Conservation (phyloP, 768 basidiomycete genomes). For the Rhodosporidiobolus sp. region DNA sequence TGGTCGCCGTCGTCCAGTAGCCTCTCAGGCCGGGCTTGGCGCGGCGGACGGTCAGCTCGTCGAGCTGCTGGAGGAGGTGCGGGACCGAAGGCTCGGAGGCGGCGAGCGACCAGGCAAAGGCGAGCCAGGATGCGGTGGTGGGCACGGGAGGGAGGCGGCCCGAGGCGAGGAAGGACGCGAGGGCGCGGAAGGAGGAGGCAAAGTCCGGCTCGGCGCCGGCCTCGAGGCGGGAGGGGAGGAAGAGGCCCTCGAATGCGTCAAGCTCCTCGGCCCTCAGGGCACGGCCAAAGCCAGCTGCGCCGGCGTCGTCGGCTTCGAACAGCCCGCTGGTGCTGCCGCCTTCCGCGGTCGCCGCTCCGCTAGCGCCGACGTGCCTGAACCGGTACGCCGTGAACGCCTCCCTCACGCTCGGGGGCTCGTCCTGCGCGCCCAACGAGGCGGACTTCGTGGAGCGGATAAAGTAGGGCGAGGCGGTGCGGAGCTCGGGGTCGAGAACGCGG, state of each 20-base stretch:
- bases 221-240: not conserved
- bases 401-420: not conserved
- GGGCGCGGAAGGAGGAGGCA: not conserved
- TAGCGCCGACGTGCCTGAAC: too few species aligned
- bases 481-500: too few species aligned
- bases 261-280: too few species aligned
- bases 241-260: too few species aligned
- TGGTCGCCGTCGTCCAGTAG: constrained; percentile 17
- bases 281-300: too few species aligned
- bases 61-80: not conserved
- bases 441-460: too few species aligned
- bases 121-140: not conserved
- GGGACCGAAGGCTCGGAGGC: not conserved
- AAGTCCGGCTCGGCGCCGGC: not conserved
- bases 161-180: not conserved
- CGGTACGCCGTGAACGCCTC: too few species aligned
- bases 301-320: too few species aligned
- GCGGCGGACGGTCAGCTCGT: not conserved
- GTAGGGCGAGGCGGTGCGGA: too few species aligned
- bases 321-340: too few species aligned
- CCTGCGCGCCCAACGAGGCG: too few species aligned
- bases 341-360: too few species aligned
- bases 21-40: not conserved
- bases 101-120: not conserved
- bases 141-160: constrained; percentile 1